Percentiles rank a stretch among this genome's conserved stretches.
These are phyloP conservation scores for Solanum chilense DNA, from an alignment of 257 asterid genomes.

Conservation along the genomic window DNA sequence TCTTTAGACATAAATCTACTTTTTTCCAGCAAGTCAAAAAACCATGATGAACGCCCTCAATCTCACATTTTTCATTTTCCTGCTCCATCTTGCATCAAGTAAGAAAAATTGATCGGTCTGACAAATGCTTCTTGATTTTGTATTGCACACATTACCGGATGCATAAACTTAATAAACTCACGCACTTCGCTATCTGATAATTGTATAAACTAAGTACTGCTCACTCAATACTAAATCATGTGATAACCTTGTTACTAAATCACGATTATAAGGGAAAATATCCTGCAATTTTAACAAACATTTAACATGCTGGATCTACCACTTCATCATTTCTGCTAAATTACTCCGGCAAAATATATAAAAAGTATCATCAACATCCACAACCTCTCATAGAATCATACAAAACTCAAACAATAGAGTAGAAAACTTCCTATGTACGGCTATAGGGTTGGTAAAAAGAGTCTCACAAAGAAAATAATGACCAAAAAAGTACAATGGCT, in stretches of 20 bases:
- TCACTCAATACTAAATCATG: constrained; percentile 6
- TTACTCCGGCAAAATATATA: constrained; percentile 33
- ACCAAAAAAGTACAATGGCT: too few species aligned
- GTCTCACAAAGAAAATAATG: constrained; percentile 4
- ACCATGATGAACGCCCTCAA: background rate
- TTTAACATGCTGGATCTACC: background rate
- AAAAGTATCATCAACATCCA: constrained; percentile 35
- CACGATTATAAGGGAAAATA: constrained; percentile 39
- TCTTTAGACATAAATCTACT: background rate
- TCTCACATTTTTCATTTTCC: background rate
- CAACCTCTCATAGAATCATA: constrained; percentile 26
- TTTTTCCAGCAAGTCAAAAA: background rate
- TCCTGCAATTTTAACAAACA: constrained; percentile 31
- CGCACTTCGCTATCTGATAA: too few species aligned
- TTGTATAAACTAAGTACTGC: too few species aligned
- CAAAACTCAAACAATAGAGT: constrained; percentile 52
- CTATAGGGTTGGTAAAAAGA: background rate
- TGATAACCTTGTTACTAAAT: constrained; percentile 39
- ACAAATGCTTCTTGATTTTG: background rate
- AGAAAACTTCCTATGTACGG: constrained; percentile 13
- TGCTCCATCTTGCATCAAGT: background rate
- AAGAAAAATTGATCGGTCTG: constrained; percentile 19
- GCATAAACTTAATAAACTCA: constrained; percentile 33
- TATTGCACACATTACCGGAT: constrained; percentile 23
- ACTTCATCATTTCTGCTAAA: background rate